A percentile compares a stretch with the other conserved stretches of the same genome.
Evolutionary conservation across 228 moss, liverwort and hornwort species (phyloP).

Genomic region (Sphagnum fallax): DNA sequence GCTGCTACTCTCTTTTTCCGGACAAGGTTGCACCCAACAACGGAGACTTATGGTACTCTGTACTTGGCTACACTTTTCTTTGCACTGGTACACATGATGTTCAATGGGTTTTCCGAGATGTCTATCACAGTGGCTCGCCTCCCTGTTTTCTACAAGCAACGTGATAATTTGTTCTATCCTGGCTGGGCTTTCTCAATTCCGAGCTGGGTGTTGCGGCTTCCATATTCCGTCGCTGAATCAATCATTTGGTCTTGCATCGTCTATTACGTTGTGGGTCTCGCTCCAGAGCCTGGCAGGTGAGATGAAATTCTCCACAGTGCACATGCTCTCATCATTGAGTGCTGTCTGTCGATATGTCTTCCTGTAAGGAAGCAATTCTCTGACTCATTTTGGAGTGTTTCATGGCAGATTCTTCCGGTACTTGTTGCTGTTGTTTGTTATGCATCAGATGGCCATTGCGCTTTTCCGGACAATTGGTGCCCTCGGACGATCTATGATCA

Average conservation of each 20-base stretch:
- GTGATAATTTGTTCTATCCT: constrained; percentile 16
- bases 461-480: constrained; percentile 13
- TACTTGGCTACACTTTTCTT: constrained; percentile 12
- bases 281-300: constrained; percentile 1
- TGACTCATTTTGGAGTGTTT: background rate
- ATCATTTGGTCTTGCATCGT: constrained; percentile 53
- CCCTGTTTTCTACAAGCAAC: constrained; percentile 14
- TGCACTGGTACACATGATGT: constrained; percentile 16
- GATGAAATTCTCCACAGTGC: background rate
- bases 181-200: constrained; percentile 14
- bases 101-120: constrained; percentile 13
- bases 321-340: background rate
- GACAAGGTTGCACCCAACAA: constrained; percentile 31
- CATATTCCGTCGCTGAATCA: constrained; percentile 55
- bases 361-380: too few species aligned
- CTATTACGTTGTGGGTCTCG: constrained; percentile 27
- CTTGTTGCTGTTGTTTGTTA: constrained; percentile 5
- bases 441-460: constrained; percentile 16
- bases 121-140: constrained; percentile 7
- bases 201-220: constrained; percentile 13
- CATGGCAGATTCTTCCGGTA: constrained; percentile 14
- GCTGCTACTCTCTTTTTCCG: constrained; percentile 60
- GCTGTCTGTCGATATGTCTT: too few species aligned
- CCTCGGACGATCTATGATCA: constrained; percentile 10
- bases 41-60: constrained; percentile 12